Conservation (phyloP, 1,284 basidiomycete genomes). For the Cystobasidiaceae sp. region DNA sequence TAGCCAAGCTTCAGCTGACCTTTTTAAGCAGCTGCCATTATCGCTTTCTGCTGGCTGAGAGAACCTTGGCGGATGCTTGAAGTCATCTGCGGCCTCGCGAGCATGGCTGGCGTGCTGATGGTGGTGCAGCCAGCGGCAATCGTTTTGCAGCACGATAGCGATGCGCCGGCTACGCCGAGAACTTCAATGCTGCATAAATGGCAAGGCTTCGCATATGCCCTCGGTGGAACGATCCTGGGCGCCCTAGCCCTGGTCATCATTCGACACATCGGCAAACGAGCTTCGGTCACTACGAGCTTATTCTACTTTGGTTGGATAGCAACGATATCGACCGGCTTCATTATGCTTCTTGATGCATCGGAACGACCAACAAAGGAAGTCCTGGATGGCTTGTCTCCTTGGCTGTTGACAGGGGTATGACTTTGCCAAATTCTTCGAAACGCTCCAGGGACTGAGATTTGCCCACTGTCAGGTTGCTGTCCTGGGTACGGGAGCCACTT, state of each 20-base stretch:
- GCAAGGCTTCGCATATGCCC: neutral
- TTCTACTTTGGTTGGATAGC: constrained; percentile 3
- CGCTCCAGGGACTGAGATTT: no score
- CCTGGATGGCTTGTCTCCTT: neutral
- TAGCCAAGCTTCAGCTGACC: no score
- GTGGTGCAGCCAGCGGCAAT: neutral
- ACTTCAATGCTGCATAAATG: no score
- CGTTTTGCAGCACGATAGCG: no score
- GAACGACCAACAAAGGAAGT: neutral
- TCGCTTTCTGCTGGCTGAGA: neutral
- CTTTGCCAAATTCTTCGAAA: no score
- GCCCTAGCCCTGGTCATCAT: neutral
- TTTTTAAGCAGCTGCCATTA: neutral
- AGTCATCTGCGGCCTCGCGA: neutral
- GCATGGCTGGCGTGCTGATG: neutral
- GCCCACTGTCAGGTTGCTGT: neutral
- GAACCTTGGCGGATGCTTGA: neutral
- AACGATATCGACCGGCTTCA: neutral
- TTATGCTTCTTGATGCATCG: neutral
- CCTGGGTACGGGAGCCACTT: neutral
- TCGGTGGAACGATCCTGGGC: neutral
- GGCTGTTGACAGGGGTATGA: neutral
- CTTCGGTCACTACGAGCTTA: neutral
- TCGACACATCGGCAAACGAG: neutral
- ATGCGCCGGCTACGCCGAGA: no score